Percentiles rank a stretch among this genome's conserved stretches.
Evolutionary conservation across 192 early-diverging fungal genomes (phyloP).

Genomic region (Rhizoclosmatium globosum): DNA sequence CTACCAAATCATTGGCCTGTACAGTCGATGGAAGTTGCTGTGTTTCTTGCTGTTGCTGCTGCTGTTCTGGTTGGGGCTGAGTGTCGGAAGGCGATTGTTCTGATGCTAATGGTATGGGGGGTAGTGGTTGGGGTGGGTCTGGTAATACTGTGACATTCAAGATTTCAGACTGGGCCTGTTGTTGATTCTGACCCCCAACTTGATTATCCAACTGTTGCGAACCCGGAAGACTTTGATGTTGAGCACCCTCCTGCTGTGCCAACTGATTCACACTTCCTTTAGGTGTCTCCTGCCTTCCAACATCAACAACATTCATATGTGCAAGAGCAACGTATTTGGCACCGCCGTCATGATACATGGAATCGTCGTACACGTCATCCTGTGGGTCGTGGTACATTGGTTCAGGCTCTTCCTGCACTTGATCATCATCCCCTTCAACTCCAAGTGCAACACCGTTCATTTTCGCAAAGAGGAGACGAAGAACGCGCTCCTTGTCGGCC

Average conservation of each 20-base stretch:
- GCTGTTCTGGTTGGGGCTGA: not conserved
- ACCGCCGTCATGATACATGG: slow-evolving; percentile 13
- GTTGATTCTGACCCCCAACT: not conserved
- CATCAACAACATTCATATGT: slow-evolving; percentile 7
- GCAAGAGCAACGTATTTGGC: not conserved
- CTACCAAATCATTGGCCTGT: not conserved
- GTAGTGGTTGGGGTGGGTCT: too few species aligned
- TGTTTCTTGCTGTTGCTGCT: not conserved
- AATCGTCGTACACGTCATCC: slow-evolving; percentile 5
- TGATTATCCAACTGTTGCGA: not conserved
- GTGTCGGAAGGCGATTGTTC: too few species aligned
- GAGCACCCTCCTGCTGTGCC: too few species aligned
- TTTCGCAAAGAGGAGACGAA: slow-evolving; percentile 68
- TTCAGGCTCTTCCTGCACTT: not conserved
- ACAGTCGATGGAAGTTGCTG: not conserved
- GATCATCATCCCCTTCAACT: slow-evolving; percentile 16
- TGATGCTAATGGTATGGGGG: too few species aligned
- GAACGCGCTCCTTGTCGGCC: slow-evolving; percentile 66
- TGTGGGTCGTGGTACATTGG: not conserved
- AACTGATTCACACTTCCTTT: not conserved
- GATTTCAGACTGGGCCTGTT: not conserved
- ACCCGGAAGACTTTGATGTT: too few species aligned
- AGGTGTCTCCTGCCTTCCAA: not conserved
- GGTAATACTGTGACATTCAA: too few species aligned
- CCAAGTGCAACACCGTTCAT: slow-evolving; percentile 66